These are phyloP conservation scores for Xylaria multiplex DNA, from an alignment of 2,329 filamentous ascomycete species.

Conservation along the genomic window DNA sequence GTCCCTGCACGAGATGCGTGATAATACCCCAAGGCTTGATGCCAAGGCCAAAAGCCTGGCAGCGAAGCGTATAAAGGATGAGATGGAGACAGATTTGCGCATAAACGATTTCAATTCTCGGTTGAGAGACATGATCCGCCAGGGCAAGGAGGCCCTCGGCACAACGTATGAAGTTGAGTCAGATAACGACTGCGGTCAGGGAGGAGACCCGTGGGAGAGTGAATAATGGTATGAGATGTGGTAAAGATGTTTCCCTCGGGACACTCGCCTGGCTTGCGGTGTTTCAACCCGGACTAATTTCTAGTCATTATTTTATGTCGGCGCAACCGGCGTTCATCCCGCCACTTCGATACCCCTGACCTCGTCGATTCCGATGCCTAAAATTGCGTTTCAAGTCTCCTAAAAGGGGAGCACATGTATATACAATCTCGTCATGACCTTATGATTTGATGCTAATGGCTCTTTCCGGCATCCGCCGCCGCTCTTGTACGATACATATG, in stretches of 20 bases:
- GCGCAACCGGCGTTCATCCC: conserved; percentile 19
- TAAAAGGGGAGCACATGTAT: conserved; percentile 5
- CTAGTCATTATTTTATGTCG: conserved; percentile 13
- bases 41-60: conserved; percentile 79
- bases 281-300: conserved; percentile 1
- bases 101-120: conserved; percentile 83
- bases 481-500: conserved; percentile 22
- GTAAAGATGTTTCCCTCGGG: not conserved
- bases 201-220: conserved; percentile 54
- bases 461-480: not conserved
- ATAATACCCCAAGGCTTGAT: conserved; percentile 63
- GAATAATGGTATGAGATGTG: conserved; percentile 28
- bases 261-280: not conserved
- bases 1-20: conserved; percentile 42
- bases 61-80: conserved; percentile 75
- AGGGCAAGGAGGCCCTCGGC: conserved; percentile 87
- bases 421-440: conserved; percentile 32
- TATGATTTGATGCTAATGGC: conserved; percentile 26
- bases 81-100: conserved; percentile 80
- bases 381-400: conserved; percentile 11
- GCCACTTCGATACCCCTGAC: conserved; percentile 23
- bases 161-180: conserved; percentile 74
- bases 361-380: conserved; percentile 8
- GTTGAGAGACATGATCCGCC: conserved; percentile 85
- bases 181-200: conserved; percentile 45